Evolutionary conservation across 495 filamentous ascomycete genomes (phyloP), one percentile per base, ranked within the genome.

Genomic region (Penicillium salamii): DNA sequence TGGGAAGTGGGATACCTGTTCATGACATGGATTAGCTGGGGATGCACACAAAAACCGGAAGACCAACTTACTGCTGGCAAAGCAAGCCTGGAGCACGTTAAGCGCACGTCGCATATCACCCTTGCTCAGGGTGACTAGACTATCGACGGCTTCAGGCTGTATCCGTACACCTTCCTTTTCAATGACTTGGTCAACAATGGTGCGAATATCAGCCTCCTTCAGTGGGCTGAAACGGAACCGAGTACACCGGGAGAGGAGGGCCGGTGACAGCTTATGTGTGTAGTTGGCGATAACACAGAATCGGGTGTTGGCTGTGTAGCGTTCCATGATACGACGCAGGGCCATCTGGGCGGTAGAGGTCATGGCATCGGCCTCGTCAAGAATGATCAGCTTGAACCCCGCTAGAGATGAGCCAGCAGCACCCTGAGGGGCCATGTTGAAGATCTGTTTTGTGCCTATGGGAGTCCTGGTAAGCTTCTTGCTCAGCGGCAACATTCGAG

Each of bases 251-350:
- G 91, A 96, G 14, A 99, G 79, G 7, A 99, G 76, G 0, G 93
- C 93, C 0, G 93, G 91, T 5, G 89, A 91, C n/a, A 99, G 83
- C 67, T 97, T 99, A 72, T 99, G 93, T 24, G 93, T 95, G 66
- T 99, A 99, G 68, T 99, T 99, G 57, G 95, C 95, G 49, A 99
- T 97, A 58, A 99, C 90, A 71, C 92, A 97, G 70, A 99, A 99
- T 42, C 93, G 80, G 0, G 93, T 96, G 71, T 99, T 97, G 50
- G 91, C 89, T 0, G 93, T 99, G 71, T 97, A 99, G 68, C 95
- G 93, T 63, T 99, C 93, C 95, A 99, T 99, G 49, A 99, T 99
- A 35, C 93, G 74, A 53, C 93, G 83, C 21, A 99, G 78, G 0
- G 93, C 93, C 91, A 97, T 99, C 63, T 99, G 93, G 13, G 93